Evolutionary conservation across 208 protist species (phyloP).

Genomic region (Trypanosoma cruzi): DNA sequence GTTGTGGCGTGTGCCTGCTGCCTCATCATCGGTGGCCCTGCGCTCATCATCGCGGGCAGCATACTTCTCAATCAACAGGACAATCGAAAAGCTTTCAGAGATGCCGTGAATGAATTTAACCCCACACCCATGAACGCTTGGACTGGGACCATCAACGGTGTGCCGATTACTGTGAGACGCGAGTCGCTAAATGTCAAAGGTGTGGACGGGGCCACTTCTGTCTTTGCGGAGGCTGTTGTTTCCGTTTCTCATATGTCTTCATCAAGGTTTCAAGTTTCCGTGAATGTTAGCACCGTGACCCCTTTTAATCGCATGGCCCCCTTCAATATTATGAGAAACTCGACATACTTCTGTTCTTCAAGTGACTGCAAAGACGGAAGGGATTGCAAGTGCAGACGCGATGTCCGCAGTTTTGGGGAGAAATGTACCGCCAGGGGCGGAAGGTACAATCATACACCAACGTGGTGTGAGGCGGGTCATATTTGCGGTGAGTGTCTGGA

Average conservation of each 20-base stretch:
- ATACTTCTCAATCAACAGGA: slow-evolving; percentile 2
- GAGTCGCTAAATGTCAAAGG: too few relatives aligned
- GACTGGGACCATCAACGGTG: slow-evolving; percentile 15
- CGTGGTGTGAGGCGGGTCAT: neutral
- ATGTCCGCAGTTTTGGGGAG: neutral
- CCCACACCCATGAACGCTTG: slow-evolving; percentile 10
- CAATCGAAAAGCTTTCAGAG: slow-evolving; percentile 6
- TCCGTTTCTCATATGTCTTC: too few relatives aligned
- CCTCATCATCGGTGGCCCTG: too few relatives aligned
- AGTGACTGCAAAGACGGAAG: neutral
- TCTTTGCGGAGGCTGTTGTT: too few relatives aligned
- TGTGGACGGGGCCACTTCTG: too few relatives aligned
- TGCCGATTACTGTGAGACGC: too few relatives aligned
- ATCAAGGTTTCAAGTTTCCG: too few relatives aligned
- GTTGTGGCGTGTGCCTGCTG: too few relatives aligned
- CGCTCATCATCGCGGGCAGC: slow-evolving; percentile 17
- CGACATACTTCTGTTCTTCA: neutral
- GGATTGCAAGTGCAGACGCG: neutral
- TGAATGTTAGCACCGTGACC: too few relatives aligned
- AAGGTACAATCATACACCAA: neutral
- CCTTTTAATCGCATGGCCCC: neutral
- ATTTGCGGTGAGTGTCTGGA: slow-evolving; percentile 3
- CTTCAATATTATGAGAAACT: neutral
- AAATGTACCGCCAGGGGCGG: neutral
- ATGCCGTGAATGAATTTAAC: slow-evolving; percentile 21